phyloP scores from a whole-genome alignment of 805 yeast species.

The Candida argentea region DNA sequence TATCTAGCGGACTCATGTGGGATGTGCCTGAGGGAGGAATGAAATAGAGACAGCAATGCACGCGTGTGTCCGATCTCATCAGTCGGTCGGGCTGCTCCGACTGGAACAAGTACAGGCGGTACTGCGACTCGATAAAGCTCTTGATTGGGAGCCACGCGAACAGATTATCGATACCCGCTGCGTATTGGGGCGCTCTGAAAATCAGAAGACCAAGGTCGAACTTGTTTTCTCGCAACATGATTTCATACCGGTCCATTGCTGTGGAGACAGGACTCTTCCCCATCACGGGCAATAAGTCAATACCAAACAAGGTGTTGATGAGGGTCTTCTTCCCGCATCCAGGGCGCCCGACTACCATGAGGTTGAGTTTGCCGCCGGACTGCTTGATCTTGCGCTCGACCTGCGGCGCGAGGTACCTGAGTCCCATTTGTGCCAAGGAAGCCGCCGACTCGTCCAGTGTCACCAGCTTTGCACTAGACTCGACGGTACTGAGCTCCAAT shows the following conservation, averaged over 20 bases:
- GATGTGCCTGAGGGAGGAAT: slow-evolving; percentile 49
- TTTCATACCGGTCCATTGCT: slow-evolving; percentile 4
- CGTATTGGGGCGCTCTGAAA: slow-evolving; percentile 44
- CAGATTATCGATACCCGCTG: slow-evolving; percentile 50
- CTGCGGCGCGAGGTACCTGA: slow-evolving; percentile 20
- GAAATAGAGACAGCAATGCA: slow-evolving; percentile 82
- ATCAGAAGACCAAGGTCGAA: slow-evolving; percentile 12
- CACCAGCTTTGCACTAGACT: background rate
- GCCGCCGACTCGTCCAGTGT: too few species aligned
- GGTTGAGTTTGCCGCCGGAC: slow-evolving; percentile 24
- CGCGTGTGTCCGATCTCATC: slow-evolving; percentile 45
- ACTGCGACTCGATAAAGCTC: slow-evolving; percentile 73
- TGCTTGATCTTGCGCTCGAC: slow-evolving; percentile 13
- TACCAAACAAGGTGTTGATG: slow-evolving; percentile 14
- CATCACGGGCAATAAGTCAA: slow-evolving; percentile 5
- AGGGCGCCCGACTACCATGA: slow-evolving; percentile 27
- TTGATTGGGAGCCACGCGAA: slow-evolving; percentile 35
- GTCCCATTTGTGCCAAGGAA: too few species aligned
- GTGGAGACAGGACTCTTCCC: slow-evolving; percentile 1
- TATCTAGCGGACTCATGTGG: slow-evolving; percentile 22
- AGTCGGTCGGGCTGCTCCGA: slow-evolving; percentile 39
- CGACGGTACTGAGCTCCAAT: background rate
- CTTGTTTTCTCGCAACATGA: slow-evolving; percentile 11
- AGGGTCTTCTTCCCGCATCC: slow-evolving; percentile 19
- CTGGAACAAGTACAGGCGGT: slow-evolving; percentile 54